phyloP scores from a whole-genome alignment of 331 rosid genomes.

The Pyrus hybrid region DNA sequence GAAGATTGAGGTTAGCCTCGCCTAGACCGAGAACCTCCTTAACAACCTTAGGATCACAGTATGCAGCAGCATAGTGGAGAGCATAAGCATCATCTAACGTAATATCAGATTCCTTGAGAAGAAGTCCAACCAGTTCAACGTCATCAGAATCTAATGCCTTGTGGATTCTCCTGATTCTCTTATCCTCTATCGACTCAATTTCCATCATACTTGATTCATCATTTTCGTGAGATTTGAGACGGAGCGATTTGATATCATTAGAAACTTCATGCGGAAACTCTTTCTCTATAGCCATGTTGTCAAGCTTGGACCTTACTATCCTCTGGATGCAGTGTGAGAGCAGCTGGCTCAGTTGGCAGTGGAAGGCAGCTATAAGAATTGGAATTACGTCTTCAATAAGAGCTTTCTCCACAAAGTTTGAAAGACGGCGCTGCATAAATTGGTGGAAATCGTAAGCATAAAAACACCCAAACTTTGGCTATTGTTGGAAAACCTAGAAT shows the following conservation, averaged over 20 bases:
- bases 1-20: slow-evolving; percentile 46
- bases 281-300: slow-evolving; percentile 46
- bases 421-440: slow-evolving; percentile 68
- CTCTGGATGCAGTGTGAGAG: slow-evolving; percentile 49
- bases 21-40: slow-evolving; percentile 57
- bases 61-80: slow-evolving; percentile 75
- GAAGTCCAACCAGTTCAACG: slow-evolving; percentile 69
- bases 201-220: background rate
- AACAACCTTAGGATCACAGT: slow-evolving; percentile 74
- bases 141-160: slow-evolving; percentile 87
- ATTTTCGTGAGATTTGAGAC: slow-evolving; percentile 14
- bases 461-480: background rate
- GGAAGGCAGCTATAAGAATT: slow-evolving; percentile 57
- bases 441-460: background rate
- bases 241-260: slow-evolving; percentile 37
- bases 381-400: slow-evolving; percentile 76
- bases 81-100: slow-evolving; percentile 72
- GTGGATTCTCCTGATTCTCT: slow-evolving; percentile 49
- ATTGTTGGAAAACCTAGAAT: background rate
- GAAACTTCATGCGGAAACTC: slow-evolving; percentile 62
- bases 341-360: slow-evolving; percentile 55
- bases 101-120: slow-evolving; percentile 55
- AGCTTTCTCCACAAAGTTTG: slow-evolving; percentile 80
- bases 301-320: slow-evolving; percentile 61
- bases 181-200: slow-evolving; percentile 26